Percentiles rank a stretch among this genome's conserved stretches.
Evolutionary conservation across 768 basidiomycete species (phyloP).

Genomic region (Lactarius deliciosus): DNA sequence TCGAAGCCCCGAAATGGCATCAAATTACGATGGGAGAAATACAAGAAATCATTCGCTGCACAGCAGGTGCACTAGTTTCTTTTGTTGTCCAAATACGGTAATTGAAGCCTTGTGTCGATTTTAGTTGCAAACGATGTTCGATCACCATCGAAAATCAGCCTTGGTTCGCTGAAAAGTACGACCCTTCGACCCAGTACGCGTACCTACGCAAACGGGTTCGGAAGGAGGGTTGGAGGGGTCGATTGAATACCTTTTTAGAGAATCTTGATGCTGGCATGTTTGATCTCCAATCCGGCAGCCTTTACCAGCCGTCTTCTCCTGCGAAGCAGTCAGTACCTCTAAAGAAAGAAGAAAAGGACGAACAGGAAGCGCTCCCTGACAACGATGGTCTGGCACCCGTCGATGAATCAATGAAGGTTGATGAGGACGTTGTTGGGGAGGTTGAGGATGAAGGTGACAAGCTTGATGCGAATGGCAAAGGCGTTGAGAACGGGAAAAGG

Average conservation of each 20-base stretch:
- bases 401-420: slow-evolving; percentile 72
- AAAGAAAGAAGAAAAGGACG: slow-evolving; percentile 47
- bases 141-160: slow-evolving; percentile 93
- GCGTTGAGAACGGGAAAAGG: slow-evolving; percentile 44
- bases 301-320: slow-evolving; percentile 48
- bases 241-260: slow-evolving; percentile 67
- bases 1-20: slow-evolving; percentile 83
- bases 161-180: slow-evolving; percentile 97
- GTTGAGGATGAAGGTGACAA: slow-evolving; percentile 73
- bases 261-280: slow-evolving; percentile 84
- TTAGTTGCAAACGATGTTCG: slow-evolving; percentile 93
- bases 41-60: slow-evolving; percentile 87
- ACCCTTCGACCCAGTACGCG: slow-evolving; percentile 68
- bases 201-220: slow-evolving; percentile 74
- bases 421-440: slow-evolving; percentile 72
- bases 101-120: slow-evolving; percentile 18
- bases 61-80: slow-evolving; percentile 65
- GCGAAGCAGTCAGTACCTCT: slow-evolving; percentile 48
- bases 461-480: slow-evolving; percentile 59
- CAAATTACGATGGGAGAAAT: slow-evolving; percentile 85
- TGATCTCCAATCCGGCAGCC: slow-evolving; percentile 74
- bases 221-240: slow-evolving; percentile 81
- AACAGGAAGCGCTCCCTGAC: slow-evolving; percentile 29
- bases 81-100: slow-evolving; percentile 3
- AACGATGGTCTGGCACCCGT: slow-evolving; percentile 34